Evolutionary conservation across 176 grass and related monocot genomes (phyloP).

Genomic region (Carex cristatella): DNA sequence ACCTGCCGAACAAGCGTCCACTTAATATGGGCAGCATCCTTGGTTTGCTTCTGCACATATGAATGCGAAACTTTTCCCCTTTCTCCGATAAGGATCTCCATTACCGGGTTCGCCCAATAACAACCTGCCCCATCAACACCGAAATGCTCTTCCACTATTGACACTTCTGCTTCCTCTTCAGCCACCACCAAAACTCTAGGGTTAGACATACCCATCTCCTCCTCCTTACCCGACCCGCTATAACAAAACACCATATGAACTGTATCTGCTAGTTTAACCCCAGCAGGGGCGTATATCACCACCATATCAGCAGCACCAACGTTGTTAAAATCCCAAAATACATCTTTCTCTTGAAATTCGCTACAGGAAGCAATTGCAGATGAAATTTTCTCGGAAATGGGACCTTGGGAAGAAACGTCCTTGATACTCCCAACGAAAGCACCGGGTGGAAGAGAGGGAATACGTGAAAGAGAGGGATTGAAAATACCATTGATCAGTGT

Average conservation of each 20-base stretch:
- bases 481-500: constrained; percentile 29
- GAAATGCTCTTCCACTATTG: constrained; percentile 36
- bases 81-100: constrained; percentile 61
- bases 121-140: constrained; percentile 28
- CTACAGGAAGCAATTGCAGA: constrained; percentile 10
- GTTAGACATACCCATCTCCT: constrained; percentile 28
- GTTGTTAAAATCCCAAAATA: constrained; percentile 46
- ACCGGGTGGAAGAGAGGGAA: constrained; percentile 22
- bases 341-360: constrained; percentile 30
- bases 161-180: constrained; percentile 29
- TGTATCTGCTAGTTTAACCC: constrained; percentile 21
- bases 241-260: constrained; percentile 35
- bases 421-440: constrained; percentile 32
- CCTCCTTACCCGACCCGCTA: neutral
- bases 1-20: constrained; percentile 83
- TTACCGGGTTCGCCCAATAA: constrained; percentile 90
- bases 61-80: constrained; percentile 70
- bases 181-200: constrained; percentile 41
- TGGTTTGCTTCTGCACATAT: constrained; percentile 69
- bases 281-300: constrained; percentile 27
- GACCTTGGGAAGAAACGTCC: constrained; percentile 5
- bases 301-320: constrained; percentile 32
- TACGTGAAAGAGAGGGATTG: constrained; percentile 26
- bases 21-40: constrained; percentile 73
- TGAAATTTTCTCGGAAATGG: constrained; percentile 23